phyloP scores from a whole-genome alignment of 768 basidiomycete species.

The Arthromyces matolae region DNA sequence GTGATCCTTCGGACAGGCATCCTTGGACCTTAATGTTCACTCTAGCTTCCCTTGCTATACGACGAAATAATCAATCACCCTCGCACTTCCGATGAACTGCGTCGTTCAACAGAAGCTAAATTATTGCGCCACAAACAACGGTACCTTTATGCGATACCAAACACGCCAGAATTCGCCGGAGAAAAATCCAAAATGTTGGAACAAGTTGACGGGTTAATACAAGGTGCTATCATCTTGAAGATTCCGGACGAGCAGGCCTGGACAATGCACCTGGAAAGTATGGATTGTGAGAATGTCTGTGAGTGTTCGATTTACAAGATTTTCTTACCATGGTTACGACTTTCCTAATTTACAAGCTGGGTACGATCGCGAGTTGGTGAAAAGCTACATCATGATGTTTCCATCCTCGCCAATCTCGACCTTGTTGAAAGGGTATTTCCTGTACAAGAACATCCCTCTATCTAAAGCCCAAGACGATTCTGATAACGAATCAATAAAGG shows the following conservation, averaged over 20 bases:
- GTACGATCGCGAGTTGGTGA: conserved; percentile 56
- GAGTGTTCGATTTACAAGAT: conserved; percentile 22
- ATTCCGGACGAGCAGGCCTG: conserved; percentile 83
- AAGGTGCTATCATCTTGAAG: conserved; percentile 71
- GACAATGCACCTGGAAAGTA: conserved; percentile 71
- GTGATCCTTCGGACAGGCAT: background rate
- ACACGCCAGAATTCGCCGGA: conserved; percentile 26
- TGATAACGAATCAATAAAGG: conserved; percentile 28
- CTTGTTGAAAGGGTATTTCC: conserved; percentile 65
- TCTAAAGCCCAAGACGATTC: conserved; percentile 40
- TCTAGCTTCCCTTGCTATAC: conserved; percentile 71
- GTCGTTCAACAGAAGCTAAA: conserved; percentile 73
- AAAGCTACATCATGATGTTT: conserved; percentile 62
- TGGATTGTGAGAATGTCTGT: conserved; percentile 67
- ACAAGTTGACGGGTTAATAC: conserved; percentile 69
- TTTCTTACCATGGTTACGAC: background rate
- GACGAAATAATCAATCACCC: conserved; percentile 81
- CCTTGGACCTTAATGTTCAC: conserved; percentile 6
- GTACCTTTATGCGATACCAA: conserved; percentile 59
- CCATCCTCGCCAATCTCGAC: conserved; percentile 52
- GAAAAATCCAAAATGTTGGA: conserved; percentile 46
- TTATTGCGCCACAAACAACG: conserved; percentile 62
- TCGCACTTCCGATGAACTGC: conserved; percentile 71
- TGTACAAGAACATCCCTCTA: conserved; percentile 48
- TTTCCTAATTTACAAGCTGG: conserved; percentile 40